phyloP scores from a whole-genome alignment of 2,329 filamentous ascomycete genomes.

The Colletotrichum horii region DNA sequence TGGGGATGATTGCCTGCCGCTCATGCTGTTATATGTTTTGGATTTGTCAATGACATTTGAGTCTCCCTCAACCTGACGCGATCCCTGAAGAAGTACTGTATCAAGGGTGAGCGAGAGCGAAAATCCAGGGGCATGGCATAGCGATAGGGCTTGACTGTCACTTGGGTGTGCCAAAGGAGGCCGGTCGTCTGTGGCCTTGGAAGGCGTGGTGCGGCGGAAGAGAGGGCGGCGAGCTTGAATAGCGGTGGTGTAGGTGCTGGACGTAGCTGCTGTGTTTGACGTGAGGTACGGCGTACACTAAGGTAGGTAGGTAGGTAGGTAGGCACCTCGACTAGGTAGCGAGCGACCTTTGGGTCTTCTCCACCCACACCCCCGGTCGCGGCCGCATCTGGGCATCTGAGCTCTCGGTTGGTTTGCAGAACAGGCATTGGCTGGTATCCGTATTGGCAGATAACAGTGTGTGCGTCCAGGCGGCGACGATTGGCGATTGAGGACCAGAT shows the following conservation, averaged over 20 bases:
- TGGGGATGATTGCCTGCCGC: not conserved
- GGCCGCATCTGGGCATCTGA: not conserved
- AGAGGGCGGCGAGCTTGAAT: not conserved
- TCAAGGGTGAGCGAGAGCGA: not conserved
- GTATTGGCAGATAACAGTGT: conserved; percentile 1
- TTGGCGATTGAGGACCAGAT: not conserved
- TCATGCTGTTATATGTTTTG: not conserved
- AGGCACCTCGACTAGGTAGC: not conserved
- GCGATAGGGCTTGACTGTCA: not conserved
- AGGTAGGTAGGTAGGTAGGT: no score
- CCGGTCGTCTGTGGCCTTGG: not conserved
- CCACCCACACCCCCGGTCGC: not conserved
- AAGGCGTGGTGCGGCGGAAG: not conserved
- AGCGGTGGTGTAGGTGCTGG: not conserved
- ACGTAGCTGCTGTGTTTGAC: not conserved
- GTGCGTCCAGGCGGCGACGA: not conserved
- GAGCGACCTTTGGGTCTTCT: not conserved
- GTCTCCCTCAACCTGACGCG: not conserved
- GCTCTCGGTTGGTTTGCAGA: not conserved
- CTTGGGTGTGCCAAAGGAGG: not conserved
- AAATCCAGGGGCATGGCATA: not conserved
- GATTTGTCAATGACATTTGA: not conserved
- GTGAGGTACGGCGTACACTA: not conserved
- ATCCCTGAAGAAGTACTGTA: not conserved
- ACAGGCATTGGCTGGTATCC: not conserved